phyloP scores from a whole-genome alignment of 768 basidiomycete species.

The Leucocoprinus sp. region DNA sequence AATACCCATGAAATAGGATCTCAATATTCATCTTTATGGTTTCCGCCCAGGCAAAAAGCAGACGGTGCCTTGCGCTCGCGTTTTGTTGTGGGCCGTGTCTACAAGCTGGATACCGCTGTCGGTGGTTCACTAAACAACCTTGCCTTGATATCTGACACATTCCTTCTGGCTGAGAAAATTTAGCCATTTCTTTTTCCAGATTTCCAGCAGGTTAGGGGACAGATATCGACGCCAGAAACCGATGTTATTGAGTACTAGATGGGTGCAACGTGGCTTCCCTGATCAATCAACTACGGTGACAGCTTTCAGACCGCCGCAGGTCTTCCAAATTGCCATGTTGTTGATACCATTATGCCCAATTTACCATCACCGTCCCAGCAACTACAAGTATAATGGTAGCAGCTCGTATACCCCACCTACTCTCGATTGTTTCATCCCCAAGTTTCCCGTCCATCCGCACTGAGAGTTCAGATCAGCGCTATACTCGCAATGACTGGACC shows the following conservation, averaged over 20 bases:
- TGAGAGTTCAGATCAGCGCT: constrained; percentile 2
- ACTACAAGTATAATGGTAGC: background rate
- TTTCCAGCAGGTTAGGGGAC: constrained; percentile 11
- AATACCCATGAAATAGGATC: too few relatives aligned
- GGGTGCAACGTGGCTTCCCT: constrained; percentile 2
- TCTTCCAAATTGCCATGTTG: background rate
- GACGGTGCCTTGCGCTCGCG: too few relatives aligned
- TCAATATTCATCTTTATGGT: too few relatives aligned
- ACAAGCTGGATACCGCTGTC: too few relatives aligned
- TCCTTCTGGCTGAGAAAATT: too few relatives aligned
- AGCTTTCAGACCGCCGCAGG: constrained; percentile 1
- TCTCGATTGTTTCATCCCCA: background rate
- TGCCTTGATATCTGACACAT: too few relatives aligned
- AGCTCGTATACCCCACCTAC: background rate
- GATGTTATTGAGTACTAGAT: constrained; percentile 1
- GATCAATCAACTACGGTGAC: constrained; percentile 8
- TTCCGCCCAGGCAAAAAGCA: too few relatives aligned
- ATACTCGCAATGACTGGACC: constrained; percentile 5
- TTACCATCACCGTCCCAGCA: background rate
- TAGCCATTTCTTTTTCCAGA: too few relatives aligned
- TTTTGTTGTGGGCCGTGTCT: too few relatives aligned
- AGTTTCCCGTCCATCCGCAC: constrained; percentile 4
- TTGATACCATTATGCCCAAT: constrained; percentile 3
- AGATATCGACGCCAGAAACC: background rate
- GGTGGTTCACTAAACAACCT: too few relatives aligned